Evolutionary conservation across 495 filamentous ascomycete species (phyloP), one percentile per base, ranked within the genome.

Genomic region (Hypoxylon lienhwacheense): DNA sequence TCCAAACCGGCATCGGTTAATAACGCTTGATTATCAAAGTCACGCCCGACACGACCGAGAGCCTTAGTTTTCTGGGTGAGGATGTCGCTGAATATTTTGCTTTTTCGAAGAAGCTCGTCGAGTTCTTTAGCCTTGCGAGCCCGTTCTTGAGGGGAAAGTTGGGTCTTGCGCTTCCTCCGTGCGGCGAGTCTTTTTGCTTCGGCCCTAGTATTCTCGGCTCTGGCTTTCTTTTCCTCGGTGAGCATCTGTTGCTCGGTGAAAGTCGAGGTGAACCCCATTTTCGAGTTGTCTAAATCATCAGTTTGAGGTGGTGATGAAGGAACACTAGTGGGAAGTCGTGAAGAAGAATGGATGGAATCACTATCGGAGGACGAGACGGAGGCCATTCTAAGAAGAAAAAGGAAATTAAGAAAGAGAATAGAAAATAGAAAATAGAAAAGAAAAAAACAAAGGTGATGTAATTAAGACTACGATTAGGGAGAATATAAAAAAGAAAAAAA

Each of bases 1-100:
- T 81, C 77, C 16, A 96, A 65, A 44, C 89, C 81, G 55, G 93
- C 89, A 53, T 87, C 84, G 15, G 90, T 87, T 16, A 96, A n/a
- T n/a, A n/a, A 71, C 6, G 70, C 70, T 61, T 78, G 76, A 40
- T 76, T 76, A 35, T 78, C 77, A 26, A 80, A 58, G 20, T 70
- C 70, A 17, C 75, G 79, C 4, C 79, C 79, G 1, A 81, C 77
- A 16, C 77, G 73, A 8, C 79, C 79, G 1, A 82, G 70, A 0
- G 71, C 77, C 33, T 78, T 69, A 0, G 79, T 82, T 62, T 80
- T 82, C 53, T 76, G 71, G 0, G 77, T 81, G 4, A 82, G 59
- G 11, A 80, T 78, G 33, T 78, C 72, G 39, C 75, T 77, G 39
- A 81, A 82, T 0, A 72, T 67, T 3, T 66, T 69, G 39, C 72